A percentile compares a stretch with the other conserved stretches of the same genome.
phyloP scores from a whole-genome alignment of 225 moss, liverwort and hornwort species.

The Neckera pumila region DNA sequence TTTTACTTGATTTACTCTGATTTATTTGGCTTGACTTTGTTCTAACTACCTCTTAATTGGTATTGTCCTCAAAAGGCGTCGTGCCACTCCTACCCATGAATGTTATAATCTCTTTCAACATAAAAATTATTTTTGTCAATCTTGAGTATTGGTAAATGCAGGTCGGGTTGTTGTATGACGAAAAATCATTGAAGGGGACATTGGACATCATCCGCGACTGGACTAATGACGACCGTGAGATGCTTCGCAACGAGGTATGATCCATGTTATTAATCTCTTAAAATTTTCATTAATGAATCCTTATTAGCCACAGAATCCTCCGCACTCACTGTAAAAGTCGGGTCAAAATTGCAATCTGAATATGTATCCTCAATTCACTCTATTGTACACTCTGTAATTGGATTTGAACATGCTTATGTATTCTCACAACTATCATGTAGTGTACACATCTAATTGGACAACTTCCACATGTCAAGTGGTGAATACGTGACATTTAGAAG shows the following conservation, averaged over 20 bases:
- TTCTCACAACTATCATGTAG: background rate
- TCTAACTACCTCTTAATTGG: background rate
- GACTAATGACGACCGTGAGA: constrained; percentile 77
- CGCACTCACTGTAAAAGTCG: background rate
- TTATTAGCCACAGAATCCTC: background rate
- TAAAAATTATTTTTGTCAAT: background rate
- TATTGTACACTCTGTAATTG: background rate
- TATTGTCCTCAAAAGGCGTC: background rate
- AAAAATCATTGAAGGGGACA: constrained; percentile 48
- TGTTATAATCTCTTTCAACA: background rate
- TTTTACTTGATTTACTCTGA: background rate
- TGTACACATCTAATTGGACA: background rate
- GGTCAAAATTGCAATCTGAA: background rate
- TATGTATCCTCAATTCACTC: background rate
- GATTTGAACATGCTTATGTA: background rate
- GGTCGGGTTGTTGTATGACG: constrained; percentile 84
- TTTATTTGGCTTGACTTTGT: too few species aligned
- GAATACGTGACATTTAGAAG: background rate
- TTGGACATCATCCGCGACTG: constrained; percentile 65
- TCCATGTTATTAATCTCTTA: background rate
- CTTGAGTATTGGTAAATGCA: background rate
- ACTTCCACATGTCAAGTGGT: background rate
- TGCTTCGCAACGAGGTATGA: constrained; percentile 63
- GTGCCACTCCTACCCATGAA: background rate
- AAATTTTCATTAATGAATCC: background rate